Evolutionary conservation across 2,329 filamentous ascomycete species (phyloP), one percentile per base, ranked within the genome.

Genomic region (Conoideocrella luteorostrata): DNA sequence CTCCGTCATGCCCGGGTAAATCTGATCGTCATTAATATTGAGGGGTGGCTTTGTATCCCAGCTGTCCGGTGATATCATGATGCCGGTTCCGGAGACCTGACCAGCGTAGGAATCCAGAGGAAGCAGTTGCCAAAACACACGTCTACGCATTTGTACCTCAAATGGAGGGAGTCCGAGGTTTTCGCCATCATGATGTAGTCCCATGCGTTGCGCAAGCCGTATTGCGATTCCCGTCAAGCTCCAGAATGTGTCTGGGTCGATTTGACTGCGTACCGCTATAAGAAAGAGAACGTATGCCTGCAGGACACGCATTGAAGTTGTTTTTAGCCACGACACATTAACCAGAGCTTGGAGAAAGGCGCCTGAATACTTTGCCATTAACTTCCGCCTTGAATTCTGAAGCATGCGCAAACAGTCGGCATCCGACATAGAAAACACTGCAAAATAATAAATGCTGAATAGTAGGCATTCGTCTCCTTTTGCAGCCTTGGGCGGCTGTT

Each of bases 71-170:
- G 50, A 22, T 2, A 53, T 41, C 5, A 44, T 33, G 15, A 58
- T 48, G 23, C 53, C 47, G 1, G 48, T 57, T 57, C 59, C 58
- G 3, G 52, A 52, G 24, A 58, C 47, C 20, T 57, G 52, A 20
- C 49, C 52, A 11, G 58, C 51, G 11, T 46, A 37, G 2, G 49
- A 53, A 17, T 62, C 59, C 12, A 60, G 71, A n/a, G 71, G 58
- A 2, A 74, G 53, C 3, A 80, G 59, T 15, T 72, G 66, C 72
- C 72, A 80, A 68, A 73, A 72, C 4, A 79, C 59, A 34, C 77
- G 64, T 30, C 76, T 70, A 5, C 75, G 66, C 61, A 78, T 68
- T 54, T 80, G 72, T 0, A 67, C 67, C 39, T 80, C 74, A 37
- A 69, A 77, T 33, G 53, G 62, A 33, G 42, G 42, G 6, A 65